Conservation (phyloP, 148 eudicot species). For the Rhododendron ovatum region DNA sequence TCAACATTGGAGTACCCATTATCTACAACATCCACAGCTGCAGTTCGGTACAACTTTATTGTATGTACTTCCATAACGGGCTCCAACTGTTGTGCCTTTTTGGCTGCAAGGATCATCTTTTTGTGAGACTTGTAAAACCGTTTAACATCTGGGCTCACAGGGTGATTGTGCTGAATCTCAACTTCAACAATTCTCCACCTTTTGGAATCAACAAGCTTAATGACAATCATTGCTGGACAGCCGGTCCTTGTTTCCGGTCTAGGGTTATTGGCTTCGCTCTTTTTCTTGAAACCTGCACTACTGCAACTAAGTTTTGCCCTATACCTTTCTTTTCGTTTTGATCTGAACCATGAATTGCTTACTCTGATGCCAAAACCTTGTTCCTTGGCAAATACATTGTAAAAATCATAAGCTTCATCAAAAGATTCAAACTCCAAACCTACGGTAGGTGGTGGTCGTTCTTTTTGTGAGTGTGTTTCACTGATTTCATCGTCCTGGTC, state of each 20-base stretch:
- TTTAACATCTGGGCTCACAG: constrained; percentile 26
- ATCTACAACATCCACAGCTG: constrained; percentile 17
- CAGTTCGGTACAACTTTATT: constrained; percentile 28
- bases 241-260: constrained; percentile 43
- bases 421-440: constrained; percentile 39
- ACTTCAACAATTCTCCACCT: constrained; percentile 40
- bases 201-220: constrained; percentile 32
- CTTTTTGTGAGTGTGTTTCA: constrained; percentile 15
- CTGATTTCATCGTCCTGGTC: constrained; percentile 15
- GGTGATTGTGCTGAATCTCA: constrained; percentile 36
- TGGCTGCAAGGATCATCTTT: constrained; percentile 32
- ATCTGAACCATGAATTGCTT: constrained; percentile 39
- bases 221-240: constrained; percentile 37
- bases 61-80: constrained; percentile 29
- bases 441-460: constrained; percentile 18
- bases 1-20: constrained; percentile 13
- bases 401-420: constrained; percentile 31
- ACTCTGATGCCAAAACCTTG: constrained; percentile 40
- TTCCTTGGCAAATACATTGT: constrained; percentile 28
- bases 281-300: constrained; percentile 43
- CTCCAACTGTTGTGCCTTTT: constrained; percentile 21
- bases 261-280: constrained; percentile 32
- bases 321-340: constrained; percentile 33
- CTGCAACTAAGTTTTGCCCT: constrained; percentile 45
- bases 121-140: constrained; percentile 36